A percentile compares a stretch with the other conserved stretches of the same genome.
Evolutionary conservation across 2,329 filamentous ascomycete genomes (phyloP).

Genomic region (Penicillium sclerotigenum): DNA sequence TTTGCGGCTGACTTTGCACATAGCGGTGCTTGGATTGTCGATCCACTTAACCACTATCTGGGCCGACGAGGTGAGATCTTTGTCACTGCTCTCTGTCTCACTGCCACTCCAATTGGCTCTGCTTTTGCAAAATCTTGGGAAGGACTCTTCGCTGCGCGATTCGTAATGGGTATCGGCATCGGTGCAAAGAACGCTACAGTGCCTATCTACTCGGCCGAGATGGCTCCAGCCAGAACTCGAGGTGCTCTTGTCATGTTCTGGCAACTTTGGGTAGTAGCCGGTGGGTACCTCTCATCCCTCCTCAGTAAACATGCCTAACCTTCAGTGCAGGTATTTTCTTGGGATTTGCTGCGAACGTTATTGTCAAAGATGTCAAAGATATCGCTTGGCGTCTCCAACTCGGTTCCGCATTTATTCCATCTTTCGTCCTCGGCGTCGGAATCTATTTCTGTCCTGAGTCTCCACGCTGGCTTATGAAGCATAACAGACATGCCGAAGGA

Average conservation of each 20-base stretch:
- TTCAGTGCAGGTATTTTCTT: conserved; percentile 55
- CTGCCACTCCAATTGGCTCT: conserved; percentile 65
- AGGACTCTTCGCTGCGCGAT: conserved; percentile 53
- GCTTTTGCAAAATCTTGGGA: conserved; percentile 58
- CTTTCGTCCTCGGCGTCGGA: conserved; percentile 50
- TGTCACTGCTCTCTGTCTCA: conserved; percentile 58
- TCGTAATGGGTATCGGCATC: conserved; percentile 60
- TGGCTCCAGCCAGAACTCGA: conserved; percentile 52
- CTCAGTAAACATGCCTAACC: background rate
- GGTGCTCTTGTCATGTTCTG: conserved; percentile 56
- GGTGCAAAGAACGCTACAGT: conserved; percentile 57
- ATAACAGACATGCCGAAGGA: conserved; percentile 10
- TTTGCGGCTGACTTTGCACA: background rate
- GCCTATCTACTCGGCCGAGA: conserved; percentile 54
- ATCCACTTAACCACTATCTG: conserved; percentile 58
- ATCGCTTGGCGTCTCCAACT: conserved; percentile 63
- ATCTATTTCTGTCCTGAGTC: conserved; percentile 30
- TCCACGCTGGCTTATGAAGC: conserved; percentile 29
- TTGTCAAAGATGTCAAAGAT: conserved; percentile 57
- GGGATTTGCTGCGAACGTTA: conserved; percentile 62
- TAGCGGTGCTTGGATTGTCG: conserved; percentile 61
- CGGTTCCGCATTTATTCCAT: conserved; percentile 62
- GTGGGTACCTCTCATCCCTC: background rate
- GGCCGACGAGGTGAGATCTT: conserved; percentile 64
- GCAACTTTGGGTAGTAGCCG: conserved; percentile 40